Conservation (phyloP, 495 filamentous ascomycete species). For the Chaetomium cochliodes region DNA sequence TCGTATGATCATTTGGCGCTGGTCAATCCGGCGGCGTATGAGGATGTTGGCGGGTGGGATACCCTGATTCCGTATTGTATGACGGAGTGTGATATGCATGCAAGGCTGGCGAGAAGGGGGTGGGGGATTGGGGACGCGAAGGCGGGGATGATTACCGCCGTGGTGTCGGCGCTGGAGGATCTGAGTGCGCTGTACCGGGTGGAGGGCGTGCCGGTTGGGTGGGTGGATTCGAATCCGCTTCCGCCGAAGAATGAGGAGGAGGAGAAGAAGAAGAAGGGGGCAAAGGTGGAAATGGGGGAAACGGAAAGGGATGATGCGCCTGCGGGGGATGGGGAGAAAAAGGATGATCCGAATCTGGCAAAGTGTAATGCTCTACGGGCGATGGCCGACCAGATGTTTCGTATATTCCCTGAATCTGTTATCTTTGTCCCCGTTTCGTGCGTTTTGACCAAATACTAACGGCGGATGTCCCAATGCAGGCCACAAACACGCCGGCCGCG, state of each 20-base stretch:
- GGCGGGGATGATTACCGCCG: conserved; percentile 56
- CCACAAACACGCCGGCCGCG: conserved; percentile 34
- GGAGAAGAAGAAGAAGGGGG: conserved; percentile 21
- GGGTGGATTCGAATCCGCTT: conserved; percentile 45
- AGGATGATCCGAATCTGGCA: conserved; percentile 11
- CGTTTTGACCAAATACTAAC: background rate
- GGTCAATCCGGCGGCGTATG: conserved; percentile 54
- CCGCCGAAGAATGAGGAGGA: conserved; percentile 27
- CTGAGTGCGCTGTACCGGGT: conserved; percentile 49
- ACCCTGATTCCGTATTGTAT: conserved; percentile 59
- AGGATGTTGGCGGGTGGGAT: conserved; percentile 60
- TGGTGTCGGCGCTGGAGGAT: conserved; percentile 47
- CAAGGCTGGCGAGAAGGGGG: conserved; percentile 51
- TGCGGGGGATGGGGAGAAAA: conserved; percentile 10
- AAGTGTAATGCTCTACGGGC: conserved; percentile 17
- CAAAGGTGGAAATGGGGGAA: background rate
- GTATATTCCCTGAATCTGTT: background rate
- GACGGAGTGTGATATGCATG: conserved; percentile 62
- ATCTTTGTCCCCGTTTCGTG: background rate
- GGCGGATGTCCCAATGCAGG: background rate
- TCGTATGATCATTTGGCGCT: conserved; percentile 59
- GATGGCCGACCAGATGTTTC: conserved; percentile 9
- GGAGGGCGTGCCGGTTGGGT: conserved; percentile 34
- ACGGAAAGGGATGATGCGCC: conserved; percentile 3
- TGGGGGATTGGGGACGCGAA: conserved; percentile 48